phyloP scores from a whole-genome alignment of 164 flowering plant genomes.

The Chimonanthus salicifolius region DNA sequence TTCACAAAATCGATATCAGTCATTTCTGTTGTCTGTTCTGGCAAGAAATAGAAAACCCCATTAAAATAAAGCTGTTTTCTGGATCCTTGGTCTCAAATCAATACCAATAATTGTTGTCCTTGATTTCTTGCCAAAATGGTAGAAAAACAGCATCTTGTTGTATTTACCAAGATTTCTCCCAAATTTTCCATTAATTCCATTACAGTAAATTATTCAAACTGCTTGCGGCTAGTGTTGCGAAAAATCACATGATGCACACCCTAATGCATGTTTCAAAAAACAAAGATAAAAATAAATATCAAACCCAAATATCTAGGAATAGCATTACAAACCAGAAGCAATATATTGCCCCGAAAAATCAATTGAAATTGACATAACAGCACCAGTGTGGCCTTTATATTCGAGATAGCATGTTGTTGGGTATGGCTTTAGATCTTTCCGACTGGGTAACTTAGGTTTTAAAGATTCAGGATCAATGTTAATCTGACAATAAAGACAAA shows the following conservation, averaged over 20 bases:
- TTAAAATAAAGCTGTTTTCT: not conserved
- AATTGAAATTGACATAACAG: conserved; percentile 68
- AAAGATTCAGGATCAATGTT: conserved; percentile 92
- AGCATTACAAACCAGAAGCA: conserved; percentile 61
- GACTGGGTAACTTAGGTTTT: conserved; percentile 87
- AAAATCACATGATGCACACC: too few species aligned
- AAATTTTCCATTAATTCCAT: not conserved
- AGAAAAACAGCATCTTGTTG: not conserved
- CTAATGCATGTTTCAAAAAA: not conserved
- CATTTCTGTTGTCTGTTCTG: not conserved
- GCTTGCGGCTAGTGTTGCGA: not conserved
- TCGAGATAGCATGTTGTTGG: conserved; percentile 78
- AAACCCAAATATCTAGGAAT: conserved; percentile 1
- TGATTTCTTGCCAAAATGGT: not conserved
- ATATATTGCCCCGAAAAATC: conserved; percentile 82
- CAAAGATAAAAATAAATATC: not conserved
- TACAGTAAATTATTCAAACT: not conserved
- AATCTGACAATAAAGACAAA: conserved; percentile 40
- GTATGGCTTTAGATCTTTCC: conserved; percentile 86
- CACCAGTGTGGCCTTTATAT: conserved; percentile 78
- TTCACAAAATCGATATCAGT: not conserved
- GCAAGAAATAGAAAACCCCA: not conserved
- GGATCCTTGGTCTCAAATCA: not conserved
- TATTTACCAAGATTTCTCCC: not conserved
- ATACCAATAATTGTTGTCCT: not conserved